Base-by-base conservation (phyloP, 2,329 filamentous ascomycete genomes). In the Colletotrichum shisoi region DNA sequence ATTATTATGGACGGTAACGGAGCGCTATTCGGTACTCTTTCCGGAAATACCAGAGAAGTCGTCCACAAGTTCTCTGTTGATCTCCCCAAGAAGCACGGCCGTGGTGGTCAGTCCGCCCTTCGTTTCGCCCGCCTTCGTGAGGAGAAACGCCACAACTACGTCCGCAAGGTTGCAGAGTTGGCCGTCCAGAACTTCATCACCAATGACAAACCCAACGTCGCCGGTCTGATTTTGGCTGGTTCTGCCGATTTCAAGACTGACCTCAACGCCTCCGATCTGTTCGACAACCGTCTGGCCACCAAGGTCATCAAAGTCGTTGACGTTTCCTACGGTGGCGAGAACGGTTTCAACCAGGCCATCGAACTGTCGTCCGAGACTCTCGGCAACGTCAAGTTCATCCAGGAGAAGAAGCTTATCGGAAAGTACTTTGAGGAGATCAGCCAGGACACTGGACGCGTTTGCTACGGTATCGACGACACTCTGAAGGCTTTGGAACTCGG, bases 1-100 rank as follows among this genome's bases (percentile, higher is more conserved):
- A 99, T 99, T 80, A 90, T 99, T 83, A 99, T 99, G 95, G 95
- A 99, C 78, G 95, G 95, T 83, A 99, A 99, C 81, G 96, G 95
- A 74, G 92, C 95, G 49, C 89, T 99, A 37, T 99, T 99, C 73
- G 95, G 95, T 74, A 99, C 95, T 0, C 85, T 99, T 48, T 97
- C 93, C 75, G 96, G 95, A 73, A 99, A 99, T 81, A 99, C 95
- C 42, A 90, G 95, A 78, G 96, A 99, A 74, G 87, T 99, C 57
- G 86, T 98, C 59, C 95, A 99, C 84, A 99, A 99, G 82, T 97
- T 99, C 83, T 93, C 92, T 21, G 95, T 99, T 79, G 96, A 99
- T 85, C 85, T 99, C 66, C 95, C 95, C 79, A 99, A 99, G 89
- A 99, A 99, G 87, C 95, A 99, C 88, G 95, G 95, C 71, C 94